Evolutionary conservation across 225 moss, liverwort and hornwort species (phyloP).

Genomic region (Physcomitrium patens): DNA sequence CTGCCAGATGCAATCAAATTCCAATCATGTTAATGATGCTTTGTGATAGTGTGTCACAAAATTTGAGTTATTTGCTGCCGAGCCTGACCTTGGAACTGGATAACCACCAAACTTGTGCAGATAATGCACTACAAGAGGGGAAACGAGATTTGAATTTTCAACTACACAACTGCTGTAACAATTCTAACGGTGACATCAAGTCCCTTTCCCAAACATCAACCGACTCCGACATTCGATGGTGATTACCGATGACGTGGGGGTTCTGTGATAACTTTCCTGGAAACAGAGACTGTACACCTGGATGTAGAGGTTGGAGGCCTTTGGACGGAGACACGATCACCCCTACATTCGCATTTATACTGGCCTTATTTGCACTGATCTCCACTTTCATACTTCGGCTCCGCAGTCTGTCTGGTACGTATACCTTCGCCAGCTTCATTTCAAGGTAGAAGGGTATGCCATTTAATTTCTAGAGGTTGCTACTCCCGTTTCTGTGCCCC

Average conservation of each 20-base stretch:
- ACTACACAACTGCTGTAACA: too few species aligned
- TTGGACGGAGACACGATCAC: not conserved
- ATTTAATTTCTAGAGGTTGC: not conserved
- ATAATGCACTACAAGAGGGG: too few species aligned
- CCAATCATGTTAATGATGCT: too few species aligned
- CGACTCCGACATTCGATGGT: too few species aligned
- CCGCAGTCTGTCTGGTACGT: not conserved
- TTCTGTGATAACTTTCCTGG: constrained; percentile 6
- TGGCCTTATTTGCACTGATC: not conserved
- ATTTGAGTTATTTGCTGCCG: too few species aligned
- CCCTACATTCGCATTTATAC: not conserved
- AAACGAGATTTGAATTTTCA: too few species aligned
- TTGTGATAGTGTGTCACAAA: too few species aligned
- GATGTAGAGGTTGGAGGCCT: not conserved
- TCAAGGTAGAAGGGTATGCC: not conserved
- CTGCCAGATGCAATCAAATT: too few species aligned
- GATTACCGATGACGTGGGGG: constrained; percentile 9
- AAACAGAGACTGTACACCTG: not conserved
- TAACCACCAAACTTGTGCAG: too few species aligned
- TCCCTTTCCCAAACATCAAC: not conserved
- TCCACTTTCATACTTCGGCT: not conserved
- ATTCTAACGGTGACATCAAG: too few species aligned
- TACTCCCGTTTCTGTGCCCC: not conserved
- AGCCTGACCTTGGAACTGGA: too few species aligned
- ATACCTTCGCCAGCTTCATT: not conserved